Conservation (phyloP, 2,329 filamentous ascomycete species). For the Rachicladosporium sp. region DNA sequence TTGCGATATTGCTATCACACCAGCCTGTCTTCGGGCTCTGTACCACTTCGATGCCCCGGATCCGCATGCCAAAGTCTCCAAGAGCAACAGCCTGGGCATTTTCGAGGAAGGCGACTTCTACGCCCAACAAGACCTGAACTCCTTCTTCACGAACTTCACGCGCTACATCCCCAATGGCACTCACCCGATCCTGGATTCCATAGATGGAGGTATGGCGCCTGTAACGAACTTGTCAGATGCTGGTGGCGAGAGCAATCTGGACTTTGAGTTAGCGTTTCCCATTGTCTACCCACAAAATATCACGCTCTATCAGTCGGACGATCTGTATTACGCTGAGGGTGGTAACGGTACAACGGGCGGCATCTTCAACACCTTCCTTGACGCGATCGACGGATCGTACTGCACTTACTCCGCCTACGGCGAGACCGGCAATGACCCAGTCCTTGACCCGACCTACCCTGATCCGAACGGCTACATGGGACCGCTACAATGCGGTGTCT, state of each 20-base stretch:
- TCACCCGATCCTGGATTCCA: conserved; percentile 25
- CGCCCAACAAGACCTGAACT: conserved; percentile 28
- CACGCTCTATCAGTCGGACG: conserved; percentile 39
- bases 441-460: conserved; percentile 28
- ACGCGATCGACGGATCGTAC: conserved; percentile 36
- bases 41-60: conserved; percentile 27
- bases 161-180: conserved; percentile 27
- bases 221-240: conserved; percentile 12
- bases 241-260: conserved; percentile 32
- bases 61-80: too few relatives aligned
- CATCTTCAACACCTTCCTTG: conserved; percentile 29
- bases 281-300: conserved; percentile 41
- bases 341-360: conserved; percentile 24
- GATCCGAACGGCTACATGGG: conserved; percentile 28
- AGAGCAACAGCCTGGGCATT: conserved; percentile 40
- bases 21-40: conserved; percentile 35
- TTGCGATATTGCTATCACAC: conserved; percentile 46
- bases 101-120: conserved; percentile 38
- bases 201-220: conserved; percentile 30
- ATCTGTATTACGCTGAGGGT: conserved; percentile 19
- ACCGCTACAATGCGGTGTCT: conserved; percentile 34
- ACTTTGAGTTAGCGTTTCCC: conserved; percentile 41
- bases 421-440: conserved; percentile 28
- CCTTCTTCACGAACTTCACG: conserved; percentile 26
- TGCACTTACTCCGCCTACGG: conserved; percentile 25